These are phyloP conservation scores for Phyllosticta citrichinensis DNA, from an alignment of 2,329 filamentous ascomycete species.

Conservation along the genomic window DNA sequence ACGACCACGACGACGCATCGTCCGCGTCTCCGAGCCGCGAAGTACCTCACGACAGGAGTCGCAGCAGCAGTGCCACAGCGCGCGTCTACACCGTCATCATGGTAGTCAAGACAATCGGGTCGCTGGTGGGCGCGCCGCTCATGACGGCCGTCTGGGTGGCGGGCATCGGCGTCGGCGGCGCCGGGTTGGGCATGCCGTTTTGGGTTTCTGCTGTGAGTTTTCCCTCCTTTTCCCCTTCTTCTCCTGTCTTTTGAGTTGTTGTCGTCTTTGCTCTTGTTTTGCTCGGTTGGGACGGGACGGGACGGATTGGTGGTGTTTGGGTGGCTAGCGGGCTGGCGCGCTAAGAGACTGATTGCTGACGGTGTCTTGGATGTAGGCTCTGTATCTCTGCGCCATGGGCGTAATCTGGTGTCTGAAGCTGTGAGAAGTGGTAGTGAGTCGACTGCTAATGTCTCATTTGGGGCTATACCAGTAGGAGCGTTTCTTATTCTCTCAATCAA, in stretches of 20 bases:
- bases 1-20: not conserved
- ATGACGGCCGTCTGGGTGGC: constrained; percentile 28
- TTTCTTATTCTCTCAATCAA: too few species aligned
- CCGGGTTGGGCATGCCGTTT: constrained; percentile 24
- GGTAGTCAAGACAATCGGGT: constrained; percentile 26
- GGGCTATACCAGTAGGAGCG: too few species aligned
- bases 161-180: constrained; percentile 24
- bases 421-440: not conserved
- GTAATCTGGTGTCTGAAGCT: not conserved
- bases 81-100: constrained; percentile 28
- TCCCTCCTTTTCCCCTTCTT: not conserved
- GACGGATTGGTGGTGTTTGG: too few species aligned
- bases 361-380: not conserved
- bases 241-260: not conserved
- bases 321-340: too few species aligned
- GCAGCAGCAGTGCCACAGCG: constrained; percentile 17
- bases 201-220: constrained; percentile 25
- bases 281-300: not conserved
- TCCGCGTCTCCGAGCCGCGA: too few species aligned
- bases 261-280: not conserved
- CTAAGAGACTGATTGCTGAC: not conserved
- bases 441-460: too few species aligned
- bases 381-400: not conserved
- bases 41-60: too few species aligned
- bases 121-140: constrained; percentile 25